phyloP scores from a whole-genome alignment of 768 basidiomycete genomes.

The Pholiota microspora region DNA sequence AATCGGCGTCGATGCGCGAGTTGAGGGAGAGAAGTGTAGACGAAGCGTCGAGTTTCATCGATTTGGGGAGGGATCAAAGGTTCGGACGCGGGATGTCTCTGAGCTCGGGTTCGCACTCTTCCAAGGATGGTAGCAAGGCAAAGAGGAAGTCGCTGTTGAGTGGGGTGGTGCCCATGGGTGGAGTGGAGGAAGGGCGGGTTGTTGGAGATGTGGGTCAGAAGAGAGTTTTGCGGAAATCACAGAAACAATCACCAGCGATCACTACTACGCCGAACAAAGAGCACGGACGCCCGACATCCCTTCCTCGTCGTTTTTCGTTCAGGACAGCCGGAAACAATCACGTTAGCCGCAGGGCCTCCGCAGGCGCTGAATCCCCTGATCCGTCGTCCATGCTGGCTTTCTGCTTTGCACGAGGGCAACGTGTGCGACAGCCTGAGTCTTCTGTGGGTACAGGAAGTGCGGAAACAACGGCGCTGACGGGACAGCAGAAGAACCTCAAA shows the following conservation, averaged over 20 bases:
- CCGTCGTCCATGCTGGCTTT: not conserved
- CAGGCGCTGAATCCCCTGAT: slow-evolving; percentile 3
- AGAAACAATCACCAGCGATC: too few relatives aligned
- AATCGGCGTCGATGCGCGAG: not conserved
- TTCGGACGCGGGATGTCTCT: slow-evolving; percentile 1
- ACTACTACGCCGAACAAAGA: too few relatives aligned
- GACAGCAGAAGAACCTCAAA: slow-evolving; percentile 21
- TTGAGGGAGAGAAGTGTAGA: not conserved
- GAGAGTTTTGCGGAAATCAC: too few relatives aligned
- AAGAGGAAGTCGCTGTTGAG: slow-evolving; percentile 3
- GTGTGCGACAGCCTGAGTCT: not conserved
- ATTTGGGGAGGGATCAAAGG: slow-evolving; percentile 1
- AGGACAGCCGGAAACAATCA: not conserved
- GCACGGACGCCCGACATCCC: not conserved
- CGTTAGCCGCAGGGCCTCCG: not conserved
- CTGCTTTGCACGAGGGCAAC: not conserved
- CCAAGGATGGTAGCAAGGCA: not conserved
- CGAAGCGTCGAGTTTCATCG: slow-evolving; percentile 15
- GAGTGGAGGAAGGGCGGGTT: not conserved
- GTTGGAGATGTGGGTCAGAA: too few relatives aligned
- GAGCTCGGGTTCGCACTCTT: not conserved
- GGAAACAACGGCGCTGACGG: slow-evolving; percentile 1
- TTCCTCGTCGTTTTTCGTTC: not conserved
- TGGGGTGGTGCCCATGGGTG: slow-evolving; percentile 1
- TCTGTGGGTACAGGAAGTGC: not conserved